Evolutionary conservation across 2,329 filamentous ascomycete species (phyloP).

Genomic region (Ceratocystis lukuohia): DNA sequence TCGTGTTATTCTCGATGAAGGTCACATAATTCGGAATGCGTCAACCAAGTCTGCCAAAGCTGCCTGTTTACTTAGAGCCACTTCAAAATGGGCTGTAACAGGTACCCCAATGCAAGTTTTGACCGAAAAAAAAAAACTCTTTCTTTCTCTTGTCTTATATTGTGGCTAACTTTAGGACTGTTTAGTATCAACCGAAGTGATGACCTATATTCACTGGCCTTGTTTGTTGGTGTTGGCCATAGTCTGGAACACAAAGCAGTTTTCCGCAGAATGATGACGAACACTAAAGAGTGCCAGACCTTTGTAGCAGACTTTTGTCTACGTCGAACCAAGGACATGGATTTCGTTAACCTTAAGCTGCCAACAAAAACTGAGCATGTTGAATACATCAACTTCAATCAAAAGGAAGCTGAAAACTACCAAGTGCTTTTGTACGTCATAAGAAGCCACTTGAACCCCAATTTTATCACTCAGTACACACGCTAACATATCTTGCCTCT

Average conservation of each 20-base stretch:
- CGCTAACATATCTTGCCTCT: neutral
- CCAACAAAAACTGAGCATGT: conserved; percentile 67
- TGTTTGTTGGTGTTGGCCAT: conserved; percentile 62
- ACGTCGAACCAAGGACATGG: conserved; percentile 75
- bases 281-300: conserved; percentile 58
- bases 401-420: conserved; percentile 66
- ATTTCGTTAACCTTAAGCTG: conserved; percentile 67
- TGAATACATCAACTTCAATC: conserved; percentile 58
- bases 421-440: conserved; percentile 50
- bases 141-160: neutral
- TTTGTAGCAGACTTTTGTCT: conserved; percentile 73
- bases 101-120: conserved; percentile 58
- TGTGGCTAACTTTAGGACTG: conserved; percentile 23
- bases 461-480: neutral
- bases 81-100: conserved; percentile 65
- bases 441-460: neutral
- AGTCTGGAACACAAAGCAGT: conserved; percentile 59
- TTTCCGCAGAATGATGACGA: conserved; percentile 53
- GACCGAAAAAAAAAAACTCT: too few species aligned
- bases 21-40: conserved; percentile 68
- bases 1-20: conserved; percentile 70
- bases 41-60: conserved; percentile 59
- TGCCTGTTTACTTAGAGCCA: conserved; percentile 50
- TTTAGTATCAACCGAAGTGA: conserved; percentile 60
- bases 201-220: conserved; percentile 67